Evolutionary conservation across 2,329 filamentous ascomycete genomes (phyloP).

Genomic region (Fusarium pseudoanthophilum): DNA sequence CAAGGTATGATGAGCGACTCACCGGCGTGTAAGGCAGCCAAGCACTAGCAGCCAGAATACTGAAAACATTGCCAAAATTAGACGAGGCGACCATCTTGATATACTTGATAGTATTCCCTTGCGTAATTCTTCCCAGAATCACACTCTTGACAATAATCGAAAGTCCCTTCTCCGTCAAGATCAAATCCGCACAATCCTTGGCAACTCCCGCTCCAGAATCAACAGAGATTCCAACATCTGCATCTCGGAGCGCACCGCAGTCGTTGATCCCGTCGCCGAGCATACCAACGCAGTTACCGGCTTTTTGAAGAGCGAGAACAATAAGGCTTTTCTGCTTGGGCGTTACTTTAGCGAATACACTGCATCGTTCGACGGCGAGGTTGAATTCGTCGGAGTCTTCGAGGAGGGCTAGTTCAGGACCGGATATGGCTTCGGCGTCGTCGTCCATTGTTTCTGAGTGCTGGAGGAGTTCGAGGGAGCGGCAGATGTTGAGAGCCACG

Average conservation of each 20-base stretch:
- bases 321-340: conserved; percentile 1
- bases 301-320: not conserved
- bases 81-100: conserved; percentile 10
- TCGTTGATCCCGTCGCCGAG: not conserved
- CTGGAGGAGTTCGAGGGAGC: not conserved
- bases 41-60: conserved; percentile 1
- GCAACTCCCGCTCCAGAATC: not conserved
- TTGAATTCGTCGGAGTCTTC: not conserved
- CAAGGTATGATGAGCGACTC: not conserved
- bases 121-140: not conserved
- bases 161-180: not conserved
- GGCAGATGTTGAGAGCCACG: not conserved
- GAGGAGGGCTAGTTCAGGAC: not conserved
- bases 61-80: conserved; percentile 5
- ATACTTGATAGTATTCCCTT: conserved; percentile 2
- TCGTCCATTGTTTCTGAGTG: not conserved
- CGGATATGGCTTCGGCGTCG: not conserved
- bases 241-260: not conserved
- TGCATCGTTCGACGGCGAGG: not conserved
- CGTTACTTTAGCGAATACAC: not conserved
- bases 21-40: not conserved
- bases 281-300: conserved; percentile 1
- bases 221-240: conserved; percentile 7
- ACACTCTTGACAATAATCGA: not conserved
- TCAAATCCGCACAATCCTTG: conserved; percentile 3